phyloP scores from a whole-genome alignment of 116 monocot genomes.

The Papilionanthe hybrid region DNA sequence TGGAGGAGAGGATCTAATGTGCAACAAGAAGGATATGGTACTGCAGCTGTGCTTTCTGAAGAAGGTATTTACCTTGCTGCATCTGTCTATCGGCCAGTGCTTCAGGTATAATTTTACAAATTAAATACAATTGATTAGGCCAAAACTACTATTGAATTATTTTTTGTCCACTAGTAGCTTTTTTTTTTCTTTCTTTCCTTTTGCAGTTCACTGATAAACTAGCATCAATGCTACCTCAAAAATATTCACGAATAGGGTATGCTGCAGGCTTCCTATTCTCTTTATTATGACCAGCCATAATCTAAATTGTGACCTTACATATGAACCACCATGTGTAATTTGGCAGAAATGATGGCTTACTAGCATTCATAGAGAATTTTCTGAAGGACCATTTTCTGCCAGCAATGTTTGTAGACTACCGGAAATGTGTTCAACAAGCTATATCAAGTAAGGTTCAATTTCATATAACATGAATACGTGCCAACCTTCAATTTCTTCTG shows the following conservation, averaged over 20 bases:
- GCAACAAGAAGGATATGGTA: constrained; percentile 96
- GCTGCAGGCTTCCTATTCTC: neutral
- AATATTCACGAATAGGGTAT: constrained; percentile 89
- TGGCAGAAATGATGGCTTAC: constrained; percentile 83
- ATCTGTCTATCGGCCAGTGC: constrained; percentile 93
- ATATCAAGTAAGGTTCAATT: constrained; percentile 71
- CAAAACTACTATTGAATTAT: neutral
- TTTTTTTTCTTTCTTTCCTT: constrained; percentile 6
- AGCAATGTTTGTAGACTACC: constrained; percentile 94
- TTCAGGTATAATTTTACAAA: constrained; percentile 51
- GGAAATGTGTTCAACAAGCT: constrained; percentile 94
- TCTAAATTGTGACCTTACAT: neutral
- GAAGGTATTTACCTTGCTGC: constrained; percentile 96
- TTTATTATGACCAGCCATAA: constrained; percentile 1
- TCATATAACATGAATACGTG: neutral
- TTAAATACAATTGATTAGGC: neutral
- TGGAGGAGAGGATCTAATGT: constrained; percentile 74
- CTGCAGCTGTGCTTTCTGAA: constrained; percentile 76
- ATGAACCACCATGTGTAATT: neutral
- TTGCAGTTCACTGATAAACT: constrained; percentile 94
- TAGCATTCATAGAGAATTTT: constrained; percentile 86
- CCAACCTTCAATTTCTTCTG: neutral
- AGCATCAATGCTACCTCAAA: constrained; percentile 69
- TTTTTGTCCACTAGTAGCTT: neutral
- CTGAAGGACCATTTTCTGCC: constrained; percentile 96